Conservation (phyloP, 192 early-diverging fungal species). For the Dimargaris xerosporica region DNA sequence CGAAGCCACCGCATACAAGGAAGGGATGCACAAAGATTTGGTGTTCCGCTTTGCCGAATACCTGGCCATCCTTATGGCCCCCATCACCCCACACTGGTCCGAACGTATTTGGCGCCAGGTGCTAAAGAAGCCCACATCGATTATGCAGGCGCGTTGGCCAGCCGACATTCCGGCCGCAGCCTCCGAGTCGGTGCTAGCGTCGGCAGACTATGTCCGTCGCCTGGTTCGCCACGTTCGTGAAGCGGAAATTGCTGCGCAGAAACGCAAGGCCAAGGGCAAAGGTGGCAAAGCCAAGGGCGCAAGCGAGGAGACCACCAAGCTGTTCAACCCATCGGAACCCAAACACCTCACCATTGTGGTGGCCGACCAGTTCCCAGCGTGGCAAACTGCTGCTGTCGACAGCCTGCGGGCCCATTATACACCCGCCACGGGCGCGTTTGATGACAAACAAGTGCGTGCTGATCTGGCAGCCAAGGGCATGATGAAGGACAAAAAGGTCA, state of each 20-base stretch:
- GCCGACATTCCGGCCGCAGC: conserved; percentile 29
- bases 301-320: conserved; percentile 12
- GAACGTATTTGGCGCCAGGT: conserved; percentile 78
- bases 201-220: conserved; percentile 65
- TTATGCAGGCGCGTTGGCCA: conserved; percentile 59
- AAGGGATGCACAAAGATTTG: conserved; percentile 75
- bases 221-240: conserved; percentile 62
- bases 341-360: conserved; percentile 68
- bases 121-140: conserved; percentile 52
- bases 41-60: conserved; percentile 67
- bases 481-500: conserved; percentile 89
- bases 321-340: conserved; percentile 39
- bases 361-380: conserved; percentile 72
- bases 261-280: conserved; percentile 58
- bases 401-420: conserved; percentile 44
- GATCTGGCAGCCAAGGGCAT: conserved; percentile 49
- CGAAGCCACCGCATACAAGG: conserved; percentile 41
- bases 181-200: conserved; percentile 55
- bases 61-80: conserved; percentile 71
- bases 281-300: conserved; percentile 28
- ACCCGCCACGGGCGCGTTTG: conserved; percentile 37
- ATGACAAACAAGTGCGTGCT: conserved; percentile 56
- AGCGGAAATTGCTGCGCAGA: conserved; percentile 50
- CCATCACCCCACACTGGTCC: conserved; percentile 87
- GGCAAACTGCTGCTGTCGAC: conserved; percentile 66